Base-by-base conservation (phyloP, 306 rosid species). In the Spatholobus suberectus region DNA sequence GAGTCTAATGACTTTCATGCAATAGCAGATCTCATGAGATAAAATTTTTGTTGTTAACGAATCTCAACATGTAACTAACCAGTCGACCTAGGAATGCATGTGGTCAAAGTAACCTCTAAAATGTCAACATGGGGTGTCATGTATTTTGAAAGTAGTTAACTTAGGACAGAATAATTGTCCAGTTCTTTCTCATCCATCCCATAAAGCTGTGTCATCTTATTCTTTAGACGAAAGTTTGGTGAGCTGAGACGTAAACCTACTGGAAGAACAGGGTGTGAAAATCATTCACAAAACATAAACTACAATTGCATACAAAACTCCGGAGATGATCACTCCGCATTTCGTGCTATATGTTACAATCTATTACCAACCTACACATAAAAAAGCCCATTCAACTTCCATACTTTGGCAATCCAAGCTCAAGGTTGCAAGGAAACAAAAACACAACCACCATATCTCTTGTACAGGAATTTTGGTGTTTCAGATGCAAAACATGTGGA, bases 361-460 rank as follows among this genome's bases (percentile, higher is more conserved):
- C 93, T 92, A 82, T 82, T 78, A 79, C 83, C 88, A 84, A 79
- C 83, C 97, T 92, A 93, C 90, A 93, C 99, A 94, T n/a, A 94
- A 88, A 90, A 82, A 47, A 87, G 6, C 87, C 89, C 93, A 82
- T 89, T 89, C 90, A 89, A 86, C 76, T 88, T 87, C 82, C 80
- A 91, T 83, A 92, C 89, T 87, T 41, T 54, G 70, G 79, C 84
- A 84, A 87, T 77, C 92, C 87, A 79, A 87, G 81, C 83, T 83
- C 79, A 77, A 81, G 74, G 82, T 81, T 73, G 81, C 73, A 84
- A 86, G 75, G 83, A 81, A 82, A 75, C 80, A 77, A 85, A 89
- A 73, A 82, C 80, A 80, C 88, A 88, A 85, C 89, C 90, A 89
- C 59, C 87, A 86, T 82, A 91, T 90, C 93, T 86, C 90, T 75